Percentiles rank a stretch among this genome's conserved stretches.
phyloP scores from a whole-genome alignment of 345 rosid genomes.

The Eucalyptus microcorys region DNA sequence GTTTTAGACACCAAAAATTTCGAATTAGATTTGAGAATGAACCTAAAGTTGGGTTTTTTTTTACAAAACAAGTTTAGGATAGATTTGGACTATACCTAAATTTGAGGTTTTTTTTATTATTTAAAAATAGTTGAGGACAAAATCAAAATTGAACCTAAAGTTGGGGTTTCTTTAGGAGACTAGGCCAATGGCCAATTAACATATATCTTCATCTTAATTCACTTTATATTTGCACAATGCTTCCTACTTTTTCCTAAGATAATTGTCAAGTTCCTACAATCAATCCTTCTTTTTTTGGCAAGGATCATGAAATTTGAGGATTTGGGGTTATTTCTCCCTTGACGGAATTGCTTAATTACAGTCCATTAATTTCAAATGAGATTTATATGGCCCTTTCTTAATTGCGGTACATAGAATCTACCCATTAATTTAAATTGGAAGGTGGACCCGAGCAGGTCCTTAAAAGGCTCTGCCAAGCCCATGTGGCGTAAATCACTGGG shows the following conservation, averaged over 20 bases:
- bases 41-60: not conserved
- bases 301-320: not conserved
- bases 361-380: not conserved
- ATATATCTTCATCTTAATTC: not conserved
- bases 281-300: not conserved
- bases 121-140: too few relatives aligned
- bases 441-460: too few relatives aligned
- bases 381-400: not conserved
- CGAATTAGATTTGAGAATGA: not conserved
- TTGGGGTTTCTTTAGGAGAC: not conserved
- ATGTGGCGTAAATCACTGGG: too few relatives aligned
- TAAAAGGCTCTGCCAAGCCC: too few relatives aligned
- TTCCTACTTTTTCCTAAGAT: not conserved
- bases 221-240: not conserved
- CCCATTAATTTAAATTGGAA: not conserved
- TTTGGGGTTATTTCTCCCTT: not conserved
- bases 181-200: not conserved
- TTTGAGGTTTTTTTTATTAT: too few relatives aligned
- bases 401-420: not conserved
- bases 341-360: not conserved
- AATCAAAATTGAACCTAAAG: not conserved
- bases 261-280: not conserved
- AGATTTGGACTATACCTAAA: too few relatives aligned
- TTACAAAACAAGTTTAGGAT: too few relatives aligned
- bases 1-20: not conserved